Percentiles rank a stretch among this genome's conserved stretches.
These are phyloP conservation scores for Sporobolomyces pararoseus DNA, from an alignment of 768 basidiomycete species.

Conservation along the genomic window DNA sequence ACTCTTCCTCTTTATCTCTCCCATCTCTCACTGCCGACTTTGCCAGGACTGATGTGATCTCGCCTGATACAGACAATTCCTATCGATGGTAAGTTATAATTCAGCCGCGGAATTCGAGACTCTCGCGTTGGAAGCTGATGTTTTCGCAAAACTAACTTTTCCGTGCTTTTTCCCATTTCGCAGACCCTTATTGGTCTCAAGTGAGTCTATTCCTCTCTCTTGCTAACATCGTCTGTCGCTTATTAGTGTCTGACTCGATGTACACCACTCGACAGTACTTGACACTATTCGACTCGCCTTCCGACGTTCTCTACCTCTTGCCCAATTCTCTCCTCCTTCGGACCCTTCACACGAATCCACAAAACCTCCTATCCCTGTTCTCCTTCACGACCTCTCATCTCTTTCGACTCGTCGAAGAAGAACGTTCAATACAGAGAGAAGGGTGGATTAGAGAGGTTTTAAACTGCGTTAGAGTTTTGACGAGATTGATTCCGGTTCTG, in stretches of 20 bases:
- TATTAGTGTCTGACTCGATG: background rate
- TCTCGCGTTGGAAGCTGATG: too few species aligned
- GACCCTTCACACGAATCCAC: constrained; percentile 15
- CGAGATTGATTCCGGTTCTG: constrained; percentile 82
- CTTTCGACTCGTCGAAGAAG: constrained; percentile 4
- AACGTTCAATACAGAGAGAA: background rate
- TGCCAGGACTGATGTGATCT: too few species aligned
- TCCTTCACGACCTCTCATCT: constrained; percentile 14
- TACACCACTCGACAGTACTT: constrained; percentile 1
- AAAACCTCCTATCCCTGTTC: constrained; percentile 35
- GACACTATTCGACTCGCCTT: constrained; percentile 11
- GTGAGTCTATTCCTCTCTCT: background rate
- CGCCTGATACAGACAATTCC: constrained; percentile 12
- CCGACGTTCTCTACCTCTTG: constrained; percentile 30
- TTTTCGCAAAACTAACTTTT: too few species aligned
- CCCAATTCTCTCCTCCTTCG: constrained; percentile 15
- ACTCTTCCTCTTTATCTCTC: background rate
- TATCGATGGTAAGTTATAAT: constrained; percentile 14
- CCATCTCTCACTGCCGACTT: background rate
- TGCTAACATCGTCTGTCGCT: background rate
- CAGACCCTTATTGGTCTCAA: constrained; percentile 38
- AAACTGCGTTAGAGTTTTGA: constrained; percentile 85
- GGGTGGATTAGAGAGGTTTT: constrained; percentile 74
- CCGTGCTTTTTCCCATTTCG: too few species aligned
- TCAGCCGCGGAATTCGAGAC: too few species aligned